Evolutionary conservation across 2,329 filamentous ascomycete species (phyloP), one percentile per base, ranked within the genome.

Genomic region (Botrytis aclada): DNA sequence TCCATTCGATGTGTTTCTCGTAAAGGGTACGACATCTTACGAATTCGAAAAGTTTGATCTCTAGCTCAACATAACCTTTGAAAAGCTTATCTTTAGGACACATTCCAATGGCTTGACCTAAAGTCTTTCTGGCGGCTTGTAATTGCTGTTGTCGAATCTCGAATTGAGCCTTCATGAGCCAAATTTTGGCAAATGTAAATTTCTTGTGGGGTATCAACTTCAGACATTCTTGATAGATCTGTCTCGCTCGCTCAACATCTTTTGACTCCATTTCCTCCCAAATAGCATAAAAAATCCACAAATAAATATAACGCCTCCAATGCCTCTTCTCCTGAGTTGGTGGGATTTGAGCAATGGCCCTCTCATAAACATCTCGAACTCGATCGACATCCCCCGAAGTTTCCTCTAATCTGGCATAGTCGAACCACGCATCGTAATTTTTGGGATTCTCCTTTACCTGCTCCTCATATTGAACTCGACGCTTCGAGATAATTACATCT

Each of bases 401-500:
- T 83, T 99, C 96, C 82, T 99, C 96, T 10, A 99, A 84, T 12
- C 93, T 88, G 39, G 95, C 94, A 82, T 95, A 97, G 82, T 98
- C 96, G 78, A 99, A 95, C 96, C 96, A 99, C 20, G 91, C 88
- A 80, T 99, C 96, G 84, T 99, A 99, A 82, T 98, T 98, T 80
- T 97, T 96, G 2, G 95, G 89, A 79, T 97, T 98, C 80, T 97
- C 93, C 79, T 94, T 95, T 77, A 98, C 89, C 80, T 96, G 92
- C 77, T 97, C 94, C 82, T 99, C 96, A 82, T 99, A 99, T 75
- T 96, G 90, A 29, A 97, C 92, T 78, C 96, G 88, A 77, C 96
- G 88, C 82, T 99, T 99, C 25, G 94, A 94, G n/a, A 98, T 82
- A 43, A 99, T 93, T 14, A 98, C 95, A 81, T 98, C 94, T 79